Evolutionary conservation across 2,329 filamentous ascomycete genomes (phyloP).

Genomic region (Hansfordia pulvinata): DNA sequence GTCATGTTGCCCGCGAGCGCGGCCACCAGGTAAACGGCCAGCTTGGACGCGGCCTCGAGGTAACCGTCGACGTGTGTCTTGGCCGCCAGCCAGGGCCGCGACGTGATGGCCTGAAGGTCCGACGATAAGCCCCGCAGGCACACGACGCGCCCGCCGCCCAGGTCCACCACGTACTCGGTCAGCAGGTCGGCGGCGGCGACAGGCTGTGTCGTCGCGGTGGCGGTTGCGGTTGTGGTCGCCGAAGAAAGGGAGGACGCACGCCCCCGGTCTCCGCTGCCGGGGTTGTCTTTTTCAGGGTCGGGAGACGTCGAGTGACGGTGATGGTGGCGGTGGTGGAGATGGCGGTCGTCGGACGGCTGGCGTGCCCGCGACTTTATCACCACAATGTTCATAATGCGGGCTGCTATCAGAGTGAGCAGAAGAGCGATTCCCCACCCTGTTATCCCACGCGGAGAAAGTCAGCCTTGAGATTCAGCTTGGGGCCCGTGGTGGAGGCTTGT

Average conservation of each 20-base stretch:
- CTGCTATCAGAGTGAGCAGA: constrained; percentile 33
- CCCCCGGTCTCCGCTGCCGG: too few species aligned
- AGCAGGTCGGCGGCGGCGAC: constrained; percentile 11
- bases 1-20: constrained; percentile 40
- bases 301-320: too few species aligned
- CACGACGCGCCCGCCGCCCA: constrained; percentile 36
- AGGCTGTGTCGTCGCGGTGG: constrained; percentile 3
- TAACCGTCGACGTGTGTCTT: constrained; percentile 36
- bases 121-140: constrained; percentile 36
- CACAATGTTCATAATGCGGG: constrained; percentile 41
- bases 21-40: constrained; percentile 44
- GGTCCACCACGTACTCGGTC: constrained; percentile 35
- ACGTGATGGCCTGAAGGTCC: constrained; percentile 46
- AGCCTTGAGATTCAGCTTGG: too few species aligned
- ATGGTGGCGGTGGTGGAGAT: constrained; percentile 6
- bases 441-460: too few species aligned
- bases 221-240: constrained; percentile 1
- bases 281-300: too few species aligned
- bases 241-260: constrained; percentile 4
- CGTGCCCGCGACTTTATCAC: constrained; percentile 38
- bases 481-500: too few species aligned
- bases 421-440: constrained; percentile 33
- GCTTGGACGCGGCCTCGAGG: constrained; percentile 36
- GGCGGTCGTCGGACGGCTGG: too few species aligned
- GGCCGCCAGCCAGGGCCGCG: constrained; percentile 38